Evolutionary conservation across 2,329 filamentous ascomycete species (phyloP), one percentile per base, ranked within the genome.

Genomic region (Magnaporthiopsis incrustans): DNA sequence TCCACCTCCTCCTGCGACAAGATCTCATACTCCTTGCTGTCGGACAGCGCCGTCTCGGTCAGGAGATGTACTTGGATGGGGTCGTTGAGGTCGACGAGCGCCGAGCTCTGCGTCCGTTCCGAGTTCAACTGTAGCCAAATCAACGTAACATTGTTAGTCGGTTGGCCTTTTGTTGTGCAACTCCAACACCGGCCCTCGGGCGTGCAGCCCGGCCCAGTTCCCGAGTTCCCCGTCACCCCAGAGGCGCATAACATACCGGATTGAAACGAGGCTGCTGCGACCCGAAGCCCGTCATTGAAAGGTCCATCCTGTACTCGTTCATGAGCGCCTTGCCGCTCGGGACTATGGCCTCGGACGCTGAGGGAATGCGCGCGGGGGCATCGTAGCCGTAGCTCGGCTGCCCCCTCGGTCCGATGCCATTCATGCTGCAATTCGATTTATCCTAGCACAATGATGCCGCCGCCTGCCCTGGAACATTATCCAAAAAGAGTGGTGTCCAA

Each of bases 1-100:
- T 98, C 95, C 35, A 97, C 89, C 76, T 98, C 93, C 73, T 97
- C 92, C 69, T 94, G 90, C 0, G 93, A 91, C 66, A 99, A 75
- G 30, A 99, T 88, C 72, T 94, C 88, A 74, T 88, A 99, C 70
- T 87, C 80, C 72, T 88, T 89, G 78, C 92, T 96, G 77, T 99
- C 95, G 66, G 88, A 85, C 66, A 99, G 85, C 26, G 95, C 95
- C 26, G 92, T 98, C 78, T 98, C 94, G 67, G 95, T 93, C 65
- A 99, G 84, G 60, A 99, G 80, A 74, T 98, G 96, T 74, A 97
- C 88, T 70, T 92, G 89, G 59, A 99, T 90, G 66, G 82, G 85
- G 74, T 91, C 90, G 67, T 85, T 85, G 63, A 88, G 78, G 70
- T 89, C 84, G 68, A 88, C 81, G 14, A 83, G 78, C 4, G 76